Evolutionary conservation across 495 filamentous ascomycete species (phyloP).

Genomic region (Aspergillus indologenus): DNA sequence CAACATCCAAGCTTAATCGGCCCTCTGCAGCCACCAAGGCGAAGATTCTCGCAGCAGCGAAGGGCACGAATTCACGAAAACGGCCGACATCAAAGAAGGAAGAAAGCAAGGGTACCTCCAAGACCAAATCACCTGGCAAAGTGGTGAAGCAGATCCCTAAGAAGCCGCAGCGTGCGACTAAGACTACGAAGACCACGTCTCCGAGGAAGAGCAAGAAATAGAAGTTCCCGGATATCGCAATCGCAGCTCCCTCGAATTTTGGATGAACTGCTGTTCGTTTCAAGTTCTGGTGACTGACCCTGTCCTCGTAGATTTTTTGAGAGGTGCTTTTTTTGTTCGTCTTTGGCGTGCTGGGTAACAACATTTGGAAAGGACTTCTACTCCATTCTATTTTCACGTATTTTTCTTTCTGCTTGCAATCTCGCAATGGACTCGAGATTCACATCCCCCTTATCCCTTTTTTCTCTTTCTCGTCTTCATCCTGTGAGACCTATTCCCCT

Average conservation of each 20-base stretch:
- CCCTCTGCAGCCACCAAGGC: conserved; percentile 37
- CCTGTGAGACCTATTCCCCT: neutral
- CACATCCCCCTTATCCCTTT: neutral
- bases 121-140: conserved; percentile 18
- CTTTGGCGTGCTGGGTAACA: neutral
- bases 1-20: conserved; percentile 23
- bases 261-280: no score
- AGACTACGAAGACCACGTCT: neutral
- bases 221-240: neutral
- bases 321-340: neutral
- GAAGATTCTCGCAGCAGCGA: conserved; percentile 30
- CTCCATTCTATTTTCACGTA: neutral
- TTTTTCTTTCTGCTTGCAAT: neutral
- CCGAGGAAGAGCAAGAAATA: neutral
- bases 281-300: no score
- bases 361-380: neutral
- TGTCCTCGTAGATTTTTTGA: neutral
- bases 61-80: conserved; percentile 22
- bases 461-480: neutral
- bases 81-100: conserved; percentile 19
- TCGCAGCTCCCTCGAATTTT: no score
- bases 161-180: conserved; percentile 9
- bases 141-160: conserved; percentile 10
- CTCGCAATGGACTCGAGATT: neutral
- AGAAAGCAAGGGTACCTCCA: conserved; percentile 17